Conservation (phyloP, 2,329 filamentous ascomycete species). For the Fusarium sublunatum region DNA sequence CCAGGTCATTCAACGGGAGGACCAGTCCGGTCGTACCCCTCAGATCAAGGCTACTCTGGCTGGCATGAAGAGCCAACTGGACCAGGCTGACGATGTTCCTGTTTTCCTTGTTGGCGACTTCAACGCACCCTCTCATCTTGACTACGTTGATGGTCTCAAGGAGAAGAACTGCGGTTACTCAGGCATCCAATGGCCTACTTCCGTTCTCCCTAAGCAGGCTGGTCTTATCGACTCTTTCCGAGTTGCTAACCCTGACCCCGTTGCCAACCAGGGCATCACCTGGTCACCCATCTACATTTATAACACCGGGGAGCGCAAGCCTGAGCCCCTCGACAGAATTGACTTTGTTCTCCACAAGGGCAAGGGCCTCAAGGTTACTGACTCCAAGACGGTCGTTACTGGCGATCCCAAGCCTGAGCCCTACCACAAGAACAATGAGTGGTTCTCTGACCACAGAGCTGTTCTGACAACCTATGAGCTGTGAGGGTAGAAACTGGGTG, state of each 20-base stretch:
- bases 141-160: constrained; percentile 52
- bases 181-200: constrained; percentile 54
- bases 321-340: constrained; percentile 57
- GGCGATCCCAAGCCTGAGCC: constrained; percentile 52
- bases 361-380: constrained; percentile 44
- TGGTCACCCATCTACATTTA: constrained; percentile 56
- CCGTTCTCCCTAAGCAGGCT: constrained; percentile 48
- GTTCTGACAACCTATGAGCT: constrained; percentile 49
- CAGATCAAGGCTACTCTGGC: constrained; percentile 53
- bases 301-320: constrained; percentile 50
- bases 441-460: constrained; percentile 56
- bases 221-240: constrained; percentile 57
- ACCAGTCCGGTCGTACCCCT: constrained; percentile 51
- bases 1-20: constrained; percentile 51
- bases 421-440: constrained; percentile 53
- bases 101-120: constrained; percentile 56
- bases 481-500: constrained; percentile 7
- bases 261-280: constrained; percentile 49
- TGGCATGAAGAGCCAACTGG: constrained; percentile 49
- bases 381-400: constrained; percentile 49
- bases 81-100: constrained; percentile 48
- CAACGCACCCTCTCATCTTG: constrained; percentile 58
- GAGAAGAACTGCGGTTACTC: constrained; percentile 53
- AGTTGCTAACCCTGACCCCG: constrained; percentile 52
- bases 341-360: constrained; percentile 58